phyloP scores from a whole-genome alignment of 2,329 filamentous ascomycete genomes.

The Fusarium decemcellulare region DNA sequence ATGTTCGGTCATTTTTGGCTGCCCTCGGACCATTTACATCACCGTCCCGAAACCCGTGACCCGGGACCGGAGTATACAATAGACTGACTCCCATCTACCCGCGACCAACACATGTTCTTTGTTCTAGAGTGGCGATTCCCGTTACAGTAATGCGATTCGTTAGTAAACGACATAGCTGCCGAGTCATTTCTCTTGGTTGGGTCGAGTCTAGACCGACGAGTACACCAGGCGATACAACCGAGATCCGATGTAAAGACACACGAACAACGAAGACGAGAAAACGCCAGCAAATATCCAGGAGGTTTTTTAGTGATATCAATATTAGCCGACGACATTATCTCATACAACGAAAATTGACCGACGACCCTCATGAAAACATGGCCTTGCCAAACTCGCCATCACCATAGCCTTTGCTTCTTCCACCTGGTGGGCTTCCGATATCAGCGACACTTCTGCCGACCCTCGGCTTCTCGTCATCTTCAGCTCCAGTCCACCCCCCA shows the following conservation, averaged over 20 bases:
- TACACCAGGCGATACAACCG: too few species aligned
- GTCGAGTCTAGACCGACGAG: too few species aligned
- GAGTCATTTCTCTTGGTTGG: too few species aligned
- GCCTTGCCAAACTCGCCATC: background rate
- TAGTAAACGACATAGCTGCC: too few species aligned
- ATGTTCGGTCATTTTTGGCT: conserved; percentile 10
- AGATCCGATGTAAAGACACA: too few species aligned
- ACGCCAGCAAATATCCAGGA: background rate
- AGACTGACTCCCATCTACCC: background rate
- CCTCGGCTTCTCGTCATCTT: conserved; percentile 4
- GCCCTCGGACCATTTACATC: conserved; percentile 34
- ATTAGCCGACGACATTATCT: background rate
- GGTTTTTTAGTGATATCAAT: background rate
- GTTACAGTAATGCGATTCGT: too few species aligned
- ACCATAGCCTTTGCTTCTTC: background rate
- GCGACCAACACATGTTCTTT: background rate
- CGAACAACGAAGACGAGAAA: too few species aligned
- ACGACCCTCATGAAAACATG: background rate
- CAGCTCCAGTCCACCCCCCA: conserved; percentile 32
- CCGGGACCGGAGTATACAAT: background rate
- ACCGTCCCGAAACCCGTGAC: conserved; percentile 31
- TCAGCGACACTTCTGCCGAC: background rate
- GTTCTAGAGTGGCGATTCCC: background rate
- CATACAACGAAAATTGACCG: background rate
- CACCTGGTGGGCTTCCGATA: background rate